These are phyloP conservation scores for Podospora sp. DNA, from an alignment of 495 filamentous ascomycete species.

Conservation along the genomic window DNA sequence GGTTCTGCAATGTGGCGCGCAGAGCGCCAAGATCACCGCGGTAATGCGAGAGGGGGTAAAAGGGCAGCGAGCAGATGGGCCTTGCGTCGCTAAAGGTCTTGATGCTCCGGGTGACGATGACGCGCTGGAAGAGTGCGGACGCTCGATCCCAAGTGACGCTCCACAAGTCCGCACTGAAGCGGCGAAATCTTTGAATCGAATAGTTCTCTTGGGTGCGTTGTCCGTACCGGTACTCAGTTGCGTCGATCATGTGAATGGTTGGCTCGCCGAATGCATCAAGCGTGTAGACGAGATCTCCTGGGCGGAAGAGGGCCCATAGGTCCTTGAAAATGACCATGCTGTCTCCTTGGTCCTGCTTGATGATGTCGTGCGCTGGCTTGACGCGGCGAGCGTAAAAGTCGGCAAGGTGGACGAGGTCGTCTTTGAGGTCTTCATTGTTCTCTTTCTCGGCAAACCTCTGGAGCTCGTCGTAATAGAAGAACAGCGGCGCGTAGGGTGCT, in stretches of 20 bases:
- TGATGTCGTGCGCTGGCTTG: slow-evolving; percentile 12
- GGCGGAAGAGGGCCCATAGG: slow-evolving; percentile 17
- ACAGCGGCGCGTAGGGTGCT: slow-evolving; percentile 14
- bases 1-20: not conserved
- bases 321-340: slow-evolving; percentile 8
- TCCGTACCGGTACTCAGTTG: slow-evolving; percentile 3
- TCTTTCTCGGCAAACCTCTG: slow-evolving; percentile 3
- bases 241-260: slow-evolving; percentile 11
- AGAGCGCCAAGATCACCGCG: slow-evolving; percentile 3
- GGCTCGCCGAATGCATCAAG: slow-evolving; percentile 15
- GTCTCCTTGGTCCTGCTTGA: slow-evolving; percentile 6
- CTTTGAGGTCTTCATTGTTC: not conserved
- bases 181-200: slow-evolving; percentile 5
- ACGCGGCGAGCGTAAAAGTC: slow-evolving; percentile 17
- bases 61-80: slow-evolving; percentile 5
- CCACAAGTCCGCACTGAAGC: slow-evolving; percentile 15
- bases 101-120: slow-evolving; percentile 19
- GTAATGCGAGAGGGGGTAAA: slow-evolving; percentile 15
- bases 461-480: slow-evolving; percentile 18
- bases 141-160: slow-evolving; percentile 11
- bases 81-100: slow-evolving; percentile 10
- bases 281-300: slow-evolving; percentile 12
- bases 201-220: not conserved
- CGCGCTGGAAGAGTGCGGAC: slow-evolving; percentile 9
- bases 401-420: slow-evolving; percentile 4